phyloP scores from a whole-genome alignment of 2,329 filamentous ascomycete species.

The Rhinocladiella mackenziei region DNA sequence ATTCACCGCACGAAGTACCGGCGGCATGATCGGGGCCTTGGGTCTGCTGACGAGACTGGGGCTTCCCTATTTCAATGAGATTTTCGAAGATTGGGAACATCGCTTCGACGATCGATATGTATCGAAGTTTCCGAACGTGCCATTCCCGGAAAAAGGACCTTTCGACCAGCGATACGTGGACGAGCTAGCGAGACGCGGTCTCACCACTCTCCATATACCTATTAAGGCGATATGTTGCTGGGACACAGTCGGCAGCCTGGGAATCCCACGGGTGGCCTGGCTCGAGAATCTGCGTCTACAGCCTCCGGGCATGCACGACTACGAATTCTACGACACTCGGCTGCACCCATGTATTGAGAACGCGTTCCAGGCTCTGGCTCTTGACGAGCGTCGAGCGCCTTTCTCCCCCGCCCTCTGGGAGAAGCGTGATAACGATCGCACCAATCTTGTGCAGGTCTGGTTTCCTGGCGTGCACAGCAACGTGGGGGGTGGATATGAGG shows the following conservation, averaged over 20 bases:
- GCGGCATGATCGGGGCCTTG: constrained; percentile 35
- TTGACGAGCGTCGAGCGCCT: constrained; percentile 34
- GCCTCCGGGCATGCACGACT: constrained; percentile 28
- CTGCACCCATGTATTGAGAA: constrained; percentile 34
- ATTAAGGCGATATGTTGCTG: constrained; percentile 36
- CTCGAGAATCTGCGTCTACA: constrained; percentile 22
- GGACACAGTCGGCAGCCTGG: constrained; percentile 36
- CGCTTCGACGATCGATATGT: constrained; percentile 29
- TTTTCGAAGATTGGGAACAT: constrained; percentile 35
- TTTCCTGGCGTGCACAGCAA: constrained; percentile 49
- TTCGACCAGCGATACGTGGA: constrained; percentile 30
- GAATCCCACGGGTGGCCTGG: constrained; percentile 31
- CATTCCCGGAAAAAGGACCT: constrained; percentile 32
- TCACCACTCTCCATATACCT: constrained; percentile 26
- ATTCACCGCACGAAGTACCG: constrained; percentile 37
- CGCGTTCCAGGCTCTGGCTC: constrained; percentile 35
- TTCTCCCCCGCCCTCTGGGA: constrained; percentile 35
- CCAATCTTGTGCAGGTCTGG: constrained; percentile 45
- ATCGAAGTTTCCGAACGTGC: constrained; percentile 29
- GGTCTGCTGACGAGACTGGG: constrained; percentile 34
- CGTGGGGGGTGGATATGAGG: constrained; percentile 46
- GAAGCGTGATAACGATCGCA: constrained; percentile 29
- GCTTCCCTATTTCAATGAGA: constrained; percentile 31
- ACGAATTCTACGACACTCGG: constrained; percentile 35
- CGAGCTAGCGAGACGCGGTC: constrained; percentile 26